Evolutionary conservation across 345 rosid species (phyloP), one percentile per base, ranked within the genome.

Genomic region (Eucalyptus viminalis): DNA sequence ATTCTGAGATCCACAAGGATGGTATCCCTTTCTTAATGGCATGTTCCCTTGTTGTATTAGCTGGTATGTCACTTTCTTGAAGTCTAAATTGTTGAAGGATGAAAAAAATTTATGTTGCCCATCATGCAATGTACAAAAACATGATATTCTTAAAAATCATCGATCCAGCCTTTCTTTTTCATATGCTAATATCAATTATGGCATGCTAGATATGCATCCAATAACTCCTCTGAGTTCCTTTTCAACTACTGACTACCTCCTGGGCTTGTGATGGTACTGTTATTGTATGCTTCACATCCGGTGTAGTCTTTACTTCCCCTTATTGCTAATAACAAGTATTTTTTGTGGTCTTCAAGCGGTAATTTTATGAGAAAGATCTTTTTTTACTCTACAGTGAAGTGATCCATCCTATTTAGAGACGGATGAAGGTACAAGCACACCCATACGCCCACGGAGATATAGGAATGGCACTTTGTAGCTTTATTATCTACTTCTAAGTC

Each of bases 251-350:
- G 89, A 90, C 80, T 93, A 92, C 53, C 90, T 91, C 11, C 16
- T 95, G 95, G 96, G 96, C 98, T 62, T 94, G 96, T 29, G 92
- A 94, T 88, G 96, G 93, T n/a, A 95, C 96, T 88, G 94, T 92
- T 15, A 58, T 97, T 80, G 93, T 96, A 90, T 97, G 98, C 93
- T 97, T 97, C 91, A 96, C 97, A 88, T 96, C 97, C 43, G 95
- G 99, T 95, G 92, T 8, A 81, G 16, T 47, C n/a, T 58, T 58
- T 27, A 27, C 31, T 13, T 60, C 40, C 50, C 4, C 13, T 43
- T n/a, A 27, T 43, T 62, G 40, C 29, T 15, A 29, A 27, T 29
- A 27, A 62, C 69, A 62, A 62, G 69, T 62, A 29, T 27, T 49
- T 60, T 62, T 1, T 49, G 11, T 86, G 80, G 27, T 80, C 67